Evolutionary conservation across 1,139 yeast genomes (phyloP).

Genomic region (Scheffersomyces parashehatae): DNA sequence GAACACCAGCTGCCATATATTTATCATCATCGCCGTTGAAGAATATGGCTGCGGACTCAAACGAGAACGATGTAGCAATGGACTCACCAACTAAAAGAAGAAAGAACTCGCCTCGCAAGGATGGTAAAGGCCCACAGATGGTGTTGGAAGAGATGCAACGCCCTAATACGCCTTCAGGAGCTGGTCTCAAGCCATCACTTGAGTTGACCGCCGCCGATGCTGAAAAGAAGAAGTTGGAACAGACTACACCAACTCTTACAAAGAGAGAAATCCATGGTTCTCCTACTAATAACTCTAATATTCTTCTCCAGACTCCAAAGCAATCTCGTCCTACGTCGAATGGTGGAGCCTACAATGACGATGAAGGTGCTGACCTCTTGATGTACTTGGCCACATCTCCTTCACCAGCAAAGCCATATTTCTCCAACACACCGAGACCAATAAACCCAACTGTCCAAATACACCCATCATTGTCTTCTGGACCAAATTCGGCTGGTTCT

Average conservation of each 20-base stretch:
- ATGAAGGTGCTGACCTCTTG: slow-evolving; percentile 81
- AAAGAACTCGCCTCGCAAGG: slow-evolving; percentile 21
- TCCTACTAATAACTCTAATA: slow-evolving; percentile 11
- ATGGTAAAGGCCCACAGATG: slow-evolving; percentile 36
- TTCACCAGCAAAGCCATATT: slow-evolving; percentile 58
- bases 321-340: slow-evolving; percentile 18
- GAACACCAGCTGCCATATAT: slow-evolving; percentile 36
- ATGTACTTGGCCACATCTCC: slow-evolving; percentile 87
- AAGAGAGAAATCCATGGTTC: slow-evolving; percentile 16
- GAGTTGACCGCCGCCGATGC: slow-evolving; percentile 21
- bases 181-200: slow-evolving; percentile 39
- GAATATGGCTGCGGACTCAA: slow-evolving; percentile 17
- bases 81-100: slow-evolving; percentile 39
- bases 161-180: slow-evolving; percentile 29
- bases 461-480: slow-evolving; percentile 11
- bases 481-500: slow-evolving; percentile 16
- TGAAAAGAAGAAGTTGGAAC: slow-evolving; percentile 10
- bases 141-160: slow-evolving; percentile 35
- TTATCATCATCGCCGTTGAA: slow-evolving; percentile 38
- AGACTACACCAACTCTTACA: slow-evolving; percentile 38
- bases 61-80: slow-evolving; percentile 9
- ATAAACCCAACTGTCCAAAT: slow-evolving; percentile 5
- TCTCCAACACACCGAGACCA: slow-evolving; percentile 36
- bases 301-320: slow-evolving; percentile 42
- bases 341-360: slow-evolving; percentile 42